A percentile compares a stretch with the other conserved stretches of the same genome.
Evolutionary conservation across 1,284 basidiomycete species (phyloP).

Genomic region (Ceratobasidium sp.): DNA sequence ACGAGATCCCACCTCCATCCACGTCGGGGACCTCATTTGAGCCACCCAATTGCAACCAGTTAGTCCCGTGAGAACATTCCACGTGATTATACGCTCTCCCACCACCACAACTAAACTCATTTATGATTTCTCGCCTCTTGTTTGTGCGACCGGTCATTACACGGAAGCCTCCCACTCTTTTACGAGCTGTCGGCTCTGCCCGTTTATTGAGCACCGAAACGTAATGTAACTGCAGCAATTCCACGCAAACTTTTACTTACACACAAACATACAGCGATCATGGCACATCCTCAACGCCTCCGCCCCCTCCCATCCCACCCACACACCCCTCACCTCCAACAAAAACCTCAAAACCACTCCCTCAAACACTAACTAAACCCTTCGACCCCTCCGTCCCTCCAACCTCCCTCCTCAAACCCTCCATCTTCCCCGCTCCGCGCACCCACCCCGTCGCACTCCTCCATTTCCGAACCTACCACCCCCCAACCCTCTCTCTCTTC

Average conservation of each 20-base stretch:
- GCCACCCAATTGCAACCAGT: too few relatives aligned
- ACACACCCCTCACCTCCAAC: neutral
- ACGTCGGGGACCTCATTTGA: too few relatives aligned
- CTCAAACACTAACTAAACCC: neutral
- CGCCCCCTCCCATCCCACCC: neutral
- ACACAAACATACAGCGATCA: too few relatives aligned
- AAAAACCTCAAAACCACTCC: neutral
- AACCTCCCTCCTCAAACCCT: conserved; percentile 44
- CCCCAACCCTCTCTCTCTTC: conserved; percentile 79
- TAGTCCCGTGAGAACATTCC: neutral
- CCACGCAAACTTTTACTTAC: too few relatives aligned
- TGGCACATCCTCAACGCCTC: too few relatives aligned
- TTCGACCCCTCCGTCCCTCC: conserved; percentile 41
- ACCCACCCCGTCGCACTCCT: conserved; percentile 85
- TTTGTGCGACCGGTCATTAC: conserved; percentile 6
- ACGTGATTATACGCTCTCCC: conserved; percentile 12
- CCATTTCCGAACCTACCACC: conserved; percentile 85
- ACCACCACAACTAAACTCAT: neutral
- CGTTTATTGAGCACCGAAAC: conserved; percentile 5
- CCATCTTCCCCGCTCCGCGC: conserved; percentile 71
- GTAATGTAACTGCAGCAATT: neutral
- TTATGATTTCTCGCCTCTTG: conserved; percentile 26
- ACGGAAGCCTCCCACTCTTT: neutral
- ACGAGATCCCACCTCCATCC: too few relatives aligned
- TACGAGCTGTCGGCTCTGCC: neutral